phyloP scores from a whole-genome alignment of 2,329 filamentous ascomycete species.

The Corynespora cassiicola region DNA sequence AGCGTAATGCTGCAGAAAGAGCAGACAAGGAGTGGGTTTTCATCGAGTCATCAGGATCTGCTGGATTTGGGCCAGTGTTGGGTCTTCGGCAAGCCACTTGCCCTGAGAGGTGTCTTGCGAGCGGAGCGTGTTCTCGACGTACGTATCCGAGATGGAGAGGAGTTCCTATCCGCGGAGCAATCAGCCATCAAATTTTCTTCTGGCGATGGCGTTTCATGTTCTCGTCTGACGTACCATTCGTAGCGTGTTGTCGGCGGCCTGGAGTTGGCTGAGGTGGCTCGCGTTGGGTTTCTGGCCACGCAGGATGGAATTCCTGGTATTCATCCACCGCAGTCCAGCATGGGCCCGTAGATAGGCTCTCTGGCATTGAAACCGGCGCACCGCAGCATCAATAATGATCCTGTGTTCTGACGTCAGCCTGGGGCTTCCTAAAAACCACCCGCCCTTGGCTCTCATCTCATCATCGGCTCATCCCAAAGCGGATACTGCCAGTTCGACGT shows the following conservation, averaged over 20 bases:
- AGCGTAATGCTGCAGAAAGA: background rate
- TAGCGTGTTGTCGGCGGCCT: constrained; percentile 56
- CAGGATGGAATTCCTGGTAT: constrained; percentile 58
- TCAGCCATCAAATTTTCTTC: no score
- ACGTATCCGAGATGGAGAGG: constrained; percentile 61
- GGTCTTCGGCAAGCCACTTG: constrained; percentile 69
- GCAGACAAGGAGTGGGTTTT: constrained; percentile 15
- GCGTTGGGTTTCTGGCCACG: constrained; percentile 57
- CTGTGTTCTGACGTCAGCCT: constrained; percentile 47
- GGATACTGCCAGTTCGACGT: background rate
- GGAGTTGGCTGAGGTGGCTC: constrained; percentile 56
- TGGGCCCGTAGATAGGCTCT: constrained; percentile 65
- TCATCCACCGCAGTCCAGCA: constrained; percentile 65
- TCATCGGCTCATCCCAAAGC: background rate
- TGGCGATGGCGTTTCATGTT: no score
- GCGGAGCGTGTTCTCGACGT: constrained; percentile 62
- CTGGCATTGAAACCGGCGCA: constrained; percentile 67
- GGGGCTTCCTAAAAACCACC: background rate
- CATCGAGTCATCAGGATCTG: constrained; percentile 41
- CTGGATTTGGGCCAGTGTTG: constrained; percentile 59
- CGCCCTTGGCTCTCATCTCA: background rate
- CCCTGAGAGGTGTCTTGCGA: constrained; percentile 62
- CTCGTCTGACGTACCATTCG: constrained; percentile 50
- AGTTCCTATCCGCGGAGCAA: constrained; percentile 56
- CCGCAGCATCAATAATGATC: constrained; percentile 65